Conservation (phyloP, 345 rosid genomes). For the Salix udensis region DNA sequence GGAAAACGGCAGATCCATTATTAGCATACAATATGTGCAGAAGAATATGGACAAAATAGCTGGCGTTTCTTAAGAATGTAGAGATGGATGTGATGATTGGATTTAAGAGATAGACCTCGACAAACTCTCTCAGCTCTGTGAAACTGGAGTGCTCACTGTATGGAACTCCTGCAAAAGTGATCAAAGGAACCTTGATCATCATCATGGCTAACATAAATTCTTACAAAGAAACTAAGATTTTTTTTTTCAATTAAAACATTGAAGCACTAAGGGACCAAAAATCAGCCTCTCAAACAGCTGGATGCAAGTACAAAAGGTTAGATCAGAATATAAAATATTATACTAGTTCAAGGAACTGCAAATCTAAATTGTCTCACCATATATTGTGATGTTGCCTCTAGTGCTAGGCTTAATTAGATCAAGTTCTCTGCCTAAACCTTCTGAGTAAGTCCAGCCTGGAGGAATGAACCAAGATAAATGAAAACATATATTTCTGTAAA, state of each 20-base stretch:
- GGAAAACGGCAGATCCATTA: constrained; percentile 1
- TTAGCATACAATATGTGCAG: constrained; percentile 1
- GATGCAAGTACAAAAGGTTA: not conserved
- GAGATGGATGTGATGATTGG: not conserved
- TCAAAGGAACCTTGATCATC: not conserved
- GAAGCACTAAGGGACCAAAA: not conserved
- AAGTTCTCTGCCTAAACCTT: constrained; percentile 52
- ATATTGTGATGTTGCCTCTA: constrained; percentile 57
- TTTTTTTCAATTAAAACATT: not conserved
- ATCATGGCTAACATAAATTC: not conserved
- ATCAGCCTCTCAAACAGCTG: not conserved
- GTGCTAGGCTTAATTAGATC: constrained; percentile 58
- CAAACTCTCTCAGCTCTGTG: constrained; percentile 67
- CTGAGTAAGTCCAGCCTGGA: constrained; percentile 78
- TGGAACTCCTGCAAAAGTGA: constrained; percentile 56
- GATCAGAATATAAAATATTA: not conserved
- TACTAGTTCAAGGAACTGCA: not conserved
- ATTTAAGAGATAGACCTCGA: constrained; percentile 42
- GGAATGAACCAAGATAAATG: not conserved
- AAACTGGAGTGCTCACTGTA: constrained; percentile 85
- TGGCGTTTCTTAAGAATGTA: not conserved
- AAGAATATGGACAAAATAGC: not conserved
- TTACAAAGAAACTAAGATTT: not conserved
- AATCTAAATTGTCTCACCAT: constrained; percentile 46
- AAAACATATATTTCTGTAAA: not conserved